These are phyloP conservation scores for Pseudogymnoascus destructans DNA, from an alignment of 2,329 filamentous ascomycete genomes.

Conservation along the genomic window DNA sequence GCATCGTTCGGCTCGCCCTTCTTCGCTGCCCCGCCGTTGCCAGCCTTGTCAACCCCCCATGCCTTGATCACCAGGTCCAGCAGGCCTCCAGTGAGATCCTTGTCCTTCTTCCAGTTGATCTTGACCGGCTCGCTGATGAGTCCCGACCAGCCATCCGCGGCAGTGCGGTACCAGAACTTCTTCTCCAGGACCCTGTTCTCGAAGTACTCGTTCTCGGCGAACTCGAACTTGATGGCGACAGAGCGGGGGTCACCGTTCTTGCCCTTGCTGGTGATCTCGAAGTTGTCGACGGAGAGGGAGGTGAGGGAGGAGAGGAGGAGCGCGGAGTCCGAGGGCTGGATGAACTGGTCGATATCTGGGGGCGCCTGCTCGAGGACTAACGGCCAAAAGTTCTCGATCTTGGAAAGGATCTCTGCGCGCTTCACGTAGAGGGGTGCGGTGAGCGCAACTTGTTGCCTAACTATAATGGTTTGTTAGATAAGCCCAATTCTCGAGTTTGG, in stretches of 20 bases:
- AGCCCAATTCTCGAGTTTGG: background rate
- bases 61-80: slow-evolving; percentile 60
- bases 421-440: slow-evolving; percentile 61
- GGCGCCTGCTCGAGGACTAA: slow-evolving; percentile 82
- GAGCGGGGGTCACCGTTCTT: slow-evolving; percentile 64
- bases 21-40: slow-evolving; percentile 25
- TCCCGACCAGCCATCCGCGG: slow-evolving; percentile 55
- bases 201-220: slow-evolving; percentile 72
- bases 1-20: slow-evolving; percentile 30
- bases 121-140: slow-evolving; percentile 80
- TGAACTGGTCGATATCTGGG: slow-evolving; percentile 73
- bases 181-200: slow-evolving; percentile 69
- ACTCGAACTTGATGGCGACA: slow-evolving; percentile 65
- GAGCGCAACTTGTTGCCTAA: slow-evolving; percentile 59
- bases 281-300: slow-evolving; percentile 60
- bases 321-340: slow-evolving; percentile 66
- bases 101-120: slow-evolving; percentile 76
- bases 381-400: slow-evolving; percentile 88
- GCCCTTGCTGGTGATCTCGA: slow-evolving; percentile 54
- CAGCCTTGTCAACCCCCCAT: slow-evolving; percentile 45
- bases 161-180: slow-evolving; percentile 75
- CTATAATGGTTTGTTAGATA: slow-evolving; percentile 31
- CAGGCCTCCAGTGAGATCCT: slow-evolving; percentile 73
- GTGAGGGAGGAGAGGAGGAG: slow-evolving; percentile 57
- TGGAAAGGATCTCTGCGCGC: slow-evolving; percentile 54